These are phyloP conservation scores for Closterium sp. DNA, from an alignment of 139 green algal genomes.

Conservation along the genomic window DNA sequence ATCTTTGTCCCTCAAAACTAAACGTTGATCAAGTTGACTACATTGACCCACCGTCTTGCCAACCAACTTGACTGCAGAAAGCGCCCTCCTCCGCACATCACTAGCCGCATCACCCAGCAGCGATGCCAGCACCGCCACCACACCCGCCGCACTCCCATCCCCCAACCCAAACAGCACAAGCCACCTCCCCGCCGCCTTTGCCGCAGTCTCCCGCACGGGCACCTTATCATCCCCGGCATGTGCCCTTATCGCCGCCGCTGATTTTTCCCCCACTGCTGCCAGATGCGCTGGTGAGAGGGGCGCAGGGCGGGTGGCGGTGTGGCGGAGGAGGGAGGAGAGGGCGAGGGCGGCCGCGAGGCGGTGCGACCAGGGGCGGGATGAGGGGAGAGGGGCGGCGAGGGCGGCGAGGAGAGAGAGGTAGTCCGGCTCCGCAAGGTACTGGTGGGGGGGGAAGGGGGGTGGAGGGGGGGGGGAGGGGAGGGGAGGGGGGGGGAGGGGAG, in stretches of 20 bases:
- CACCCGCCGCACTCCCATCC: not conserved
- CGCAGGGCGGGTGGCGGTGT: not conserved
- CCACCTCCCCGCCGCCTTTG: constrained; percentile 1
- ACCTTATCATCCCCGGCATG: constrained; percentile 20
- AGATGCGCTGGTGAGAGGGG: not conserved
- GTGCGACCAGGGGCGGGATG: not conserved
- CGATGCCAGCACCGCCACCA: not conserved
- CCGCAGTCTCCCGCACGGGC: constrained; percentile 17
- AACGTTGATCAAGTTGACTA: not conserved
- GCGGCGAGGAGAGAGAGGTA: not conserved
- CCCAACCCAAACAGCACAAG: not conserved
- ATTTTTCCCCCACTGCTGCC: not conserved
- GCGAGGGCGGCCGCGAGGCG: constrained; percentile 29
- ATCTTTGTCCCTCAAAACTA: too few species aligned
- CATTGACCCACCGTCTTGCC: constrained; percentile 14
- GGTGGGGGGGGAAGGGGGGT: not conserved
- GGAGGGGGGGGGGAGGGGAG: too few species aligned
- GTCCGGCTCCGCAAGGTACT: not conserved
- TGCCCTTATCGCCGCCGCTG: not conserved
- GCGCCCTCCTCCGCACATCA: constrained; percentile 29
- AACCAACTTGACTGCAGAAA: constrained; percentile 26
- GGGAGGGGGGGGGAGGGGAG: too few species aligned
- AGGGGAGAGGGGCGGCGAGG: not conserved
- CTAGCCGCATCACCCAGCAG: constrained; percentile 38
- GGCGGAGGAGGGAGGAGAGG: constrained; percentile 38